A percentile compares a stretch with the other conserved stretches of the same genome.
Evolutionary conservation across 257 asterid genomes (phyloP).

Genomic region (Ilex aquifolium): DNA sequence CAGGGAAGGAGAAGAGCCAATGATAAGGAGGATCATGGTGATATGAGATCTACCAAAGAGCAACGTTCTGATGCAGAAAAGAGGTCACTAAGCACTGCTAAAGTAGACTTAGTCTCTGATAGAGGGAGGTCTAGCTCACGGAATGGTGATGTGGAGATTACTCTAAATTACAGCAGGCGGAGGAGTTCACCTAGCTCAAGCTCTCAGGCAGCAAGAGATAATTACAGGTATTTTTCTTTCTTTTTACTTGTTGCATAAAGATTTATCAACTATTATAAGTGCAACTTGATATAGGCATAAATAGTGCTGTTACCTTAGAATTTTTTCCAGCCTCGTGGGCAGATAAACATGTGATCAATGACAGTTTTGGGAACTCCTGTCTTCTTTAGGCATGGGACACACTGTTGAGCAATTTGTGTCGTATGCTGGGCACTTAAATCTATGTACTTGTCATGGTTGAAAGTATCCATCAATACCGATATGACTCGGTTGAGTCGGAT

Average conservation of each 20-base stretch:
- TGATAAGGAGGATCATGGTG: slow-evolving; percentile 66
- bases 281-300: background rate
- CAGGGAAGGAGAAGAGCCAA: slow-evolving; percentile 61
- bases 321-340: too few relatives aligned
- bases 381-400: too few relatives aligned
- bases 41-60: slow-evolving; percentile 66
- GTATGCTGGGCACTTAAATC: too few relatives aligned
- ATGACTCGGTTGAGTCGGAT: too few relatives aligned
- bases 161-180: slow-evolving; percentile 54
- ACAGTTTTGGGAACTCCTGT: too few relatives aligned
- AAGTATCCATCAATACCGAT: too few relatives aligned
- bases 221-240: slow-evolving; percentile 46
- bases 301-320: too few relatives aligned
- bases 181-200: slow-evolving; percentile 73
- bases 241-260: background rate
- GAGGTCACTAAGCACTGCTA: slow-evolving; percentile 44
- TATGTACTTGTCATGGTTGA: too few relatives aligned
- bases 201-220: slow-evolving; percentile 60
- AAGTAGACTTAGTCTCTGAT: slow-evolving; percentile 46
- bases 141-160: slow-evolving; percentile 51
- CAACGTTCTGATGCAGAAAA: slow-evolving; percentile 59
- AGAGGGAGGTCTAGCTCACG: slow-evolving; percentile 68
- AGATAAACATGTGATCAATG: too few relatives aligned
- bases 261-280: too few relatives aligned
- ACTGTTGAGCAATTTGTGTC: too few relatives aligned